phyloP scores from a whole-genome alignment of 495 filamentous ascomycete genomes.

The Staphylotrichum longicolle region DNA sequence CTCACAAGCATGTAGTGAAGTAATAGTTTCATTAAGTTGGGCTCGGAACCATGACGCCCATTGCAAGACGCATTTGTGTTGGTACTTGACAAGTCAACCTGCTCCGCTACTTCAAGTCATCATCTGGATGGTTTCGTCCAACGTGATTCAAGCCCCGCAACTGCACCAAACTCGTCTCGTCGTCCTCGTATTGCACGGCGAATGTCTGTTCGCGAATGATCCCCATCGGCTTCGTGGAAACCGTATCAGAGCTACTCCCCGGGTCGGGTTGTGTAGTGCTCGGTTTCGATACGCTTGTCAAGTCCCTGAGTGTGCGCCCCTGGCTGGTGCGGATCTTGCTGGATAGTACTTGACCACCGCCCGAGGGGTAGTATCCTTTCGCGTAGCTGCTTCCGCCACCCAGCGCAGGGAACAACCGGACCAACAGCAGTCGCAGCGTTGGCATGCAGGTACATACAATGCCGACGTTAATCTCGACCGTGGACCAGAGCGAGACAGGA shows the following conservation, averaged over 20 bases:
- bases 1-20: too few species aligned
- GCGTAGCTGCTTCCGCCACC: constrained; percentile 12
- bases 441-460: constrained; percentile 36
- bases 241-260: background rate
- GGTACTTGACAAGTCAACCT: too few species aligned
- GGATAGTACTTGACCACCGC: background rate
- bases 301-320: background rate
- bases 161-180: constrained; percentile 12
- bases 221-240: background rate
- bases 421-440: constrained; percentile 26
- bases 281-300: background rate
- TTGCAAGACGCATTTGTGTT: too few species aligned
- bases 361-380: background rate
- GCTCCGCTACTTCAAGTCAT: too few species aligned
- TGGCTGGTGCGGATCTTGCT: background rate
- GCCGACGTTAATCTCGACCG: constrained; percentile 29
- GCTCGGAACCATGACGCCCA: too few species aligned
- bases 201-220: constrained; percentile 15
- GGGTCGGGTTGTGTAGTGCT: too few species aligned
- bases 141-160: constrained; percentile 1
- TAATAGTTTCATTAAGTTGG: too few species aligned
- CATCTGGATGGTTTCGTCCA: too few species aligned
- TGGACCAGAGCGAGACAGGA: constrained; percentile 30
- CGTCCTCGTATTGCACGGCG: constrained; percentile 15
- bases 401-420: constrained; percentile 24